phyloP scores from a whole-genome alignment of 1,284 basidiomycete species.

The Coniferiporia sulphurascens region DNA sequence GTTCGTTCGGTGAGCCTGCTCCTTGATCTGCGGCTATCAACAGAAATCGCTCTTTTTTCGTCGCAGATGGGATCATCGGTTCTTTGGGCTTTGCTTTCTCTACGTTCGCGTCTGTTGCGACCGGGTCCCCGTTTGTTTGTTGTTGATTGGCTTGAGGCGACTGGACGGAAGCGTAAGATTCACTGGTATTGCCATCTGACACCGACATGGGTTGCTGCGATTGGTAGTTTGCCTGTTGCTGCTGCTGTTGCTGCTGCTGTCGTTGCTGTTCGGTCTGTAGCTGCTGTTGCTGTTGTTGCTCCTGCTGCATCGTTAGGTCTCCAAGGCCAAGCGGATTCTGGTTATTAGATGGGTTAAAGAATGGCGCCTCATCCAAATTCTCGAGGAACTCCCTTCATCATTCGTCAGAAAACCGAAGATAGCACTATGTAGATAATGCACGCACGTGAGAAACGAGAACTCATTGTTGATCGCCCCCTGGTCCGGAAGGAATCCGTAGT shows the following conservation, averaged over 20 bases:
- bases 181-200: slow-evolving; percentile 8
- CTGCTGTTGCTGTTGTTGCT: slow-evolving; percentile 14
- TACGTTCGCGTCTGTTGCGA: slow-evolving; percentile 9
- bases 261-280: slow-evolving; percentile 10
- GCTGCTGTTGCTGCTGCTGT: slow-evolving; percentile 10
- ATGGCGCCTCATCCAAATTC: slow-evolving; percentile 67
- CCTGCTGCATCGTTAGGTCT: slow-evolving; percentile 8
- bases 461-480: slow-evolving; percentile 42
- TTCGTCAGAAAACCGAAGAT: not conserved
- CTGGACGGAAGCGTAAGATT: slow-evolving; percentile 21
- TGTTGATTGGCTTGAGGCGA: slow-evolving; percentile 5
- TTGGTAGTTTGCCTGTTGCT: slow-evolving; percentile 17
- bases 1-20: slow-evolving; percentile 85
- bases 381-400: slow-evolving; percentile 70
- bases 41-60: slow-evolving; percentile 83
- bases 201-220: slow-evolving; percentile 20
- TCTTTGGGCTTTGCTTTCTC: slow-evolving; percentile 19
- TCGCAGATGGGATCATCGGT: slow-evolving; percentile 58
- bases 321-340: not conserved
- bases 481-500: slow-evolving; percentile 12
- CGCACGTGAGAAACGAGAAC: slow-evolving; percentile 75
- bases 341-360: slow-evolving; percentile 49
- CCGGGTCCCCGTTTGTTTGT: not conserved
- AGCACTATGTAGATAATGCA: slow-evolving; percentile 20
- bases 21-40: slow-evolving; percentile 95